phyloP scores from a whole-genome alignment of 2,329 filamentous ascomycete species.

The Penicillium sp. region DNA sequence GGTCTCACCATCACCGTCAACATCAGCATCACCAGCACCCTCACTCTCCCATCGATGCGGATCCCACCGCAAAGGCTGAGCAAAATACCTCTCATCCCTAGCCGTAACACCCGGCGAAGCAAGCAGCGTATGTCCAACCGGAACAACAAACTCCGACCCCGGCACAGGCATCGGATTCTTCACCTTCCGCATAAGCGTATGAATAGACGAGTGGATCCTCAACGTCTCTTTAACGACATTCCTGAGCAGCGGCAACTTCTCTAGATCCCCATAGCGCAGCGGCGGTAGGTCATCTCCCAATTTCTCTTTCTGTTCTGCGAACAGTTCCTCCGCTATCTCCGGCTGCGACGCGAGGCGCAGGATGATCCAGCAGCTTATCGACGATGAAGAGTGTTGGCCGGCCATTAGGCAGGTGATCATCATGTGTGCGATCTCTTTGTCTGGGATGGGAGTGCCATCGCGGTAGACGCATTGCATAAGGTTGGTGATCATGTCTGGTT shows the following conservation, averaged over 20 bases:
- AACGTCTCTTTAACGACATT: slow-evolving; percentile 70
- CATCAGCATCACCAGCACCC: slow-evolving; percentile 41
- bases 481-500: slow-evolving; percentile 71
- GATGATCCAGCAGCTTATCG: slow-evolving; percentile 73
- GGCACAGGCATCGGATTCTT: slow-evolving; percentile 61
- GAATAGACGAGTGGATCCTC: slow-evolving; percentile 67
- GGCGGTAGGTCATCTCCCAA: slow-evolving; percentile 54
- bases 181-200: slow-evolving; percentile 69
- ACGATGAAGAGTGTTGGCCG: slow-evolving; percentile 75
- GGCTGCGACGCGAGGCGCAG: slow-evolving; percentile 68
- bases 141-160: slow-evolving; percentile 63
- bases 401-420: slow-evolving; percentile 86
- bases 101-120: slow-evolving; percentile 70
- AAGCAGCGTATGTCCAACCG: slow-evolving; percentile 71
- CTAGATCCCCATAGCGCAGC: slow-evolving; percentile 58
- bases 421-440: slow-evolving; percentile 75
- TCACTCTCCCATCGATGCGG: slow-evolving; percentile 58
- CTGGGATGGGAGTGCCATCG: slow-evolving; percentile 63
- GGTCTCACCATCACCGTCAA: slow-evolving; percentile 54
- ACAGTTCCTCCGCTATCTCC: slow-evolving; percentile 66
- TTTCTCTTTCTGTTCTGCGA: slow-evolving; percentile 60
- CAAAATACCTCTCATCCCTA: slow-evolving; percentile 58
- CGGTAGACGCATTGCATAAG: slow-evolving; percentile 75
- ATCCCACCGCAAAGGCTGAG: slow-evolving; percentile 57
- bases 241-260: slow-evolving; percentile 58